Base-by-base conservation (phyloP, 2,329 filamentous ascomycete species). In the Ascosphaera apis region DNA sequence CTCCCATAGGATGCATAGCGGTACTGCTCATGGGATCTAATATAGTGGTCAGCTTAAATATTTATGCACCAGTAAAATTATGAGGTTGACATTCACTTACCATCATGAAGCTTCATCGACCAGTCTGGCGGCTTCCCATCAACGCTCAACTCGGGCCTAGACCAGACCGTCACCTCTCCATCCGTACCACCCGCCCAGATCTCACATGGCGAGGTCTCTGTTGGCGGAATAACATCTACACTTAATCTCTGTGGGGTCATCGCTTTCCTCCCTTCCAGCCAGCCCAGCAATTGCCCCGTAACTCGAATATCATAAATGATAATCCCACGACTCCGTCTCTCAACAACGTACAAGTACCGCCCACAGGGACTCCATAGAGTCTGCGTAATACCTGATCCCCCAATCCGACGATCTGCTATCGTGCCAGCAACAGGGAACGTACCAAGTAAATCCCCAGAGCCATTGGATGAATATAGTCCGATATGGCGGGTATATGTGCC, bases 121-220 rank as follows among this genome's bases (percentile, higher is more conserved):
- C 50, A 57, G 40, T 57, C 53, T 2, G 65, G 57, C 15, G 50
- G 42, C 25, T 60, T 48, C 3, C 51, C 48, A 7, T 58, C 63
- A 37, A 54, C 54, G 15, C 43, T 45, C 28, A 47, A 43, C n/a
- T 56, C 51, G 1, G 62, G 55, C 39, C 62, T 53, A 31, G 49
- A 53, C 66, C 66, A 69, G 37, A 60, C 52, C 39, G 65, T 54
- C 37, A 68, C 54, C 13, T 44, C 45, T 0, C 71, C 70, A 53
- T 75, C 69, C 1, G 50, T 58, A 0, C 68, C 69, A 7, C 71
- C 71, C 33, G 57, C 61, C 68, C 68, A 73, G 15, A 75, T 50
- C 44, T 72, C 66, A 43, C 63, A 57, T 6, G 55, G 52, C 36
- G 51, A 33, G 41, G 46, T 43, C 19, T 49, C 35, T 8, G 57